Conservation (phyloP, 441 rosid genomes). For the Croton laevigatus region DNA sequence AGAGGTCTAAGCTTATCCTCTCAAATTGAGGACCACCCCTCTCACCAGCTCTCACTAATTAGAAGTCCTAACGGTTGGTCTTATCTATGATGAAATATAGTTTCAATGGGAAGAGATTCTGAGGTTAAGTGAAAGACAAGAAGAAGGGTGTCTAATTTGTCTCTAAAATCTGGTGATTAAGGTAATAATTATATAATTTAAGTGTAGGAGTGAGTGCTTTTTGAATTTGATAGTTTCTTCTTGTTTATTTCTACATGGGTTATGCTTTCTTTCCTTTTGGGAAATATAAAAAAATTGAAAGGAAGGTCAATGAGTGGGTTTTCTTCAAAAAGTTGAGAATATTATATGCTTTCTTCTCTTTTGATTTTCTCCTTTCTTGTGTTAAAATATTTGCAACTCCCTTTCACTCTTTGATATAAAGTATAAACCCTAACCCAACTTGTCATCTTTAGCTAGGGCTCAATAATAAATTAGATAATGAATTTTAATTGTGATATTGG, state of each 20-base stretch:
- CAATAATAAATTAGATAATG: constrained; percentile 7
- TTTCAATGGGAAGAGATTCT: constrained; percentile 62
- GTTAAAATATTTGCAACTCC: constrained; percentile 12
- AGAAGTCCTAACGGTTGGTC: constrained; percentile 35
- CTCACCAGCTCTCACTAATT: constrained; percentile 48
- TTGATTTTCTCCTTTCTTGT: constrained; percentile 28
- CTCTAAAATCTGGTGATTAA: constrained; percentile 34
- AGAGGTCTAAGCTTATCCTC: constrained; percentile 43
- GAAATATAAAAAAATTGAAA: constrained; percentile 30
- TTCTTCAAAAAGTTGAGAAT: constrained; percentile 38
- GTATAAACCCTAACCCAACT: constrained; percentile 23
- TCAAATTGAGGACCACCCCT: constrained; percentile 21
- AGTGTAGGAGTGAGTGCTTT: constrained; percentile 37
- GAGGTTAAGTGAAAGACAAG: constrained; percentile 57
- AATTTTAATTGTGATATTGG: constrained; percentile 14
- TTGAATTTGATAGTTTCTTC: constrained; percentile 55
- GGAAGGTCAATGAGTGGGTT: constrained; percentile 53
- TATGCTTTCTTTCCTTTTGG: constrained; percentile 36
- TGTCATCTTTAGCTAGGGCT: constrained; percentile 22
- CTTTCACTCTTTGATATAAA: constrained; percentile 4
- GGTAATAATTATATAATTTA: constrained; percentile 7
- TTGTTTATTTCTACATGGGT: constrained; percentile 55
- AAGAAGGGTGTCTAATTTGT: constrained; percentile 45
- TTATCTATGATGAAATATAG: constrained; percentile 38
- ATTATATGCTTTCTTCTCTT: constrained; percentile 24